Conservation (phyloP, 208 protist species). For the Phytomonas serpens region DNA sequence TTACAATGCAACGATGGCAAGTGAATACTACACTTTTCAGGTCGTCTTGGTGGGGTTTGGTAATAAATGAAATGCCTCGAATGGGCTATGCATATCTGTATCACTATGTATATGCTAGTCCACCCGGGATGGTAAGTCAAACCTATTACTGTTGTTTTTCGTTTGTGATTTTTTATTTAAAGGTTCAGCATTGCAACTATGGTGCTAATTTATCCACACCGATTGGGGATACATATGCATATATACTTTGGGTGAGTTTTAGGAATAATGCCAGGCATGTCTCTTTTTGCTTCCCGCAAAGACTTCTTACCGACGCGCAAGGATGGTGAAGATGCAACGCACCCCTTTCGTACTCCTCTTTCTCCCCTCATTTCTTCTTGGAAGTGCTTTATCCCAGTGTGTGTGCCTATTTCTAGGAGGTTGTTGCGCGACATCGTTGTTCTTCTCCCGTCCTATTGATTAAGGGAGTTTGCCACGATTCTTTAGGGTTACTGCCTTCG, state of each 20-base stretch:
- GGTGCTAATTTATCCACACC: background rate
- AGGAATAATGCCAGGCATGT: background rate
- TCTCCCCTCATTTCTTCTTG: background rate
- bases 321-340: background rate
- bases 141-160: background rate
- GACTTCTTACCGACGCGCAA: background rate
- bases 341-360: background rate
- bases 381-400: background rate
- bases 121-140: background rate
- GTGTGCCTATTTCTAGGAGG: background rate
- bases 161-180: background rate
- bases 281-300: background rate
- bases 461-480: too few relatives aligned
- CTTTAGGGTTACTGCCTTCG: too few relatives aligned
- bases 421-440: too few relatives aligned
- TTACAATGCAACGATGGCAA: background rate
- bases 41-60: background rate
- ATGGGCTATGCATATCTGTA: background rate
- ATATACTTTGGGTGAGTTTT: background rate
- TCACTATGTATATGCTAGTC: background rate
- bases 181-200: background rate
- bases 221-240: slow-evolving; percentile 3
- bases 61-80: background rate
- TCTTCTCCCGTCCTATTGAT: too few relatives aligned
- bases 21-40: background rate